Base-by-base conservation (phyloP, 2,329 filamentous ascomycete species). In the Trichophyton schoenleinii region DNA sequence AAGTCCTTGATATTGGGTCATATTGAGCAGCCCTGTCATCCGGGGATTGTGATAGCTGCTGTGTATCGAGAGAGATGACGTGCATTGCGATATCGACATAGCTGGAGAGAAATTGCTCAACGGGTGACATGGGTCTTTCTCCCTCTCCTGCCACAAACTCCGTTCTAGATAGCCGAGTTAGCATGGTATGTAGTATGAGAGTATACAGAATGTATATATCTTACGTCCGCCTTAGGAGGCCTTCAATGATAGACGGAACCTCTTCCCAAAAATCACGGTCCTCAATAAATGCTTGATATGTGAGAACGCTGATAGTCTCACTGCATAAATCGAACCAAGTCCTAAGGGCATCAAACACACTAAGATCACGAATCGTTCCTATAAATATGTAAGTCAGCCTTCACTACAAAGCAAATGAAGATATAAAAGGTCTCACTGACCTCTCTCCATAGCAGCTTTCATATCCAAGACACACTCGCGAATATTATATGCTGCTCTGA, bases 251-350 rank as follows among this genome's bases (percentile, higher is more conserved):
- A 2, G 62, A 63, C 9, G 77, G 77, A 7, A 79, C 58, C 13
- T 73, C 70, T 36, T 75, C 71, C 77, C 78, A 79, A 63, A 80
- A 77, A 3, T 76, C 74, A 25, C 68, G 68, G 41, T 79, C 72
- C 9, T 77, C 72, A 7, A 69, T 61, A 42, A 74, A 68, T 4
- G 73, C 66, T 49, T 74, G 71, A 20, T 69, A 65, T 0, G 71
- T 69, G 3, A 78, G 63, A 20, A 67, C 68, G 42, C 74, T 67
- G 22, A 76, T 63, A 34, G 70, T 66, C 20, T 67, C 63, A 7
- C 68, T 66, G 59, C 75, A 76, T 8, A 72, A 67, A 22, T 72
- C 70, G 46, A 80, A 66, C 78, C 78, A 80, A 15, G 70, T 64
- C 60, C 75, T 76, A 11, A 78, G 66, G 2, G 70, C 68, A 31